Evolutionary conservation across 1,139 yeast genomes (phyloP).

Genomic region (Entelexis paramagnoliae): DNA sequence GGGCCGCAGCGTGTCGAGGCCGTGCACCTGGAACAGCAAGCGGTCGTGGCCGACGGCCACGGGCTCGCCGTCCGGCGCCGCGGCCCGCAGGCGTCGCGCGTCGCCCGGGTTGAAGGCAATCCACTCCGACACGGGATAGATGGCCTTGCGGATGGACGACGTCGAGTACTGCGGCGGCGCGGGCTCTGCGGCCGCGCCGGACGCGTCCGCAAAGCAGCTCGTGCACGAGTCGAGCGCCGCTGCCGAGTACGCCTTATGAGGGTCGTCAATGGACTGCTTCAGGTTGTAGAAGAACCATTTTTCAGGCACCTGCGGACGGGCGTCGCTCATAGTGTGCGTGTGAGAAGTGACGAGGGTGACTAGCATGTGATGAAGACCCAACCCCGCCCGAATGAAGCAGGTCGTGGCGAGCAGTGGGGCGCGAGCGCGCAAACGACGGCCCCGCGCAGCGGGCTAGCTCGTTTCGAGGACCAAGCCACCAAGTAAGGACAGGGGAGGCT

Average conservation of each 20-base stretch:
- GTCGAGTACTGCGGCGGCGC: conserved; percentile 14
- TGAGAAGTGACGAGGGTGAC: neutral
- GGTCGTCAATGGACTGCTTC: conserved; percentile 33
- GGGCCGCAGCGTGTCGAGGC: conserved; percentile 28
- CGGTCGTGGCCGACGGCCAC: conserved; percentile 33
- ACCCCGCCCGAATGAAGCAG: no score
- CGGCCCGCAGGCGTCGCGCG: conserved; percentile 24
- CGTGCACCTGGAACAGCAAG: conserved; percentile 29
- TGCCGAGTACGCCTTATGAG: conserved; percentile 31
- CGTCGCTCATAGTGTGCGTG: neutral
- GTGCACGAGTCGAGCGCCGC: conserved; percentile 19
- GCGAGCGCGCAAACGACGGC: no score
- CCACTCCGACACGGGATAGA: conserved; percentile 31
- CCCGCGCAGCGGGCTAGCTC: no score
- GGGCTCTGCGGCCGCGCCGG: neutral
- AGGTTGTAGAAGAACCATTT: conserved; percentile 35
- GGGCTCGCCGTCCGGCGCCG: conserved; percentile 16
- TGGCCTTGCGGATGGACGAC: conserved; percentile 16
- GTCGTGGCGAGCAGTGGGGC: no score
- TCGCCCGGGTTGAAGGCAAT: conserved; percentile 35
- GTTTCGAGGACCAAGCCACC: no score
- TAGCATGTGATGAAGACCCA: neutral
- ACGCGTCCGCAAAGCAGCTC: conserved; percentile 6
- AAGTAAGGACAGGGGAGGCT: no score
- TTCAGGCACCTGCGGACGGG: conserved; percentile 4